Evolutionary conservation across 768 basidiomycete genomes (phyloP).

Genomic region (Amanita inopinata): DNA sequence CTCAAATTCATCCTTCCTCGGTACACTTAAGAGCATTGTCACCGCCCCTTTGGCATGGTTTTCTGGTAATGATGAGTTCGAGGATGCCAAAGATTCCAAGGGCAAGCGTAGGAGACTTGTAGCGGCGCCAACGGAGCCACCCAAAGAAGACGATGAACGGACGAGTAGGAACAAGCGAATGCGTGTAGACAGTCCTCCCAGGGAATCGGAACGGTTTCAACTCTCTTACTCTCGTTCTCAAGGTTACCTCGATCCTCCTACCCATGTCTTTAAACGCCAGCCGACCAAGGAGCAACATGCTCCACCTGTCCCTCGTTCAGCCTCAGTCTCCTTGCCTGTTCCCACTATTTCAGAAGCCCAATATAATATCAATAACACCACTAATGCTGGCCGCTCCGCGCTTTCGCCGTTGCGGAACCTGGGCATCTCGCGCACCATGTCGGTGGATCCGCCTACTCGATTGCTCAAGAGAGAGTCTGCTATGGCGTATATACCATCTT

Average conservation of each 20-base stretch:
- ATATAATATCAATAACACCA: neutral
- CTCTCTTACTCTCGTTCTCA: conserved; percentile 13
- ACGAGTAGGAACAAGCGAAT: conserved; percentile 38
- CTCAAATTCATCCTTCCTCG: conserved; percentile 49
- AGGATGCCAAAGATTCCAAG: conserved; percentile 35
- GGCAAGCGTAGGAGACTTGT: conserved; percentile 47
- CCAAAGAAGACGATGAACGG: conserved; percentile 21
- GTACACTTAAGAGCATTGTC: conserved; percentile 56
- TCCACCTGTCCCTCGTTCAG: conserved; percentile 16
- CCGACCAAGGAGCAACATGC: conserved; percentile 13
- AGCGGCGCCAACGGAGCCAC: conserved; percentile 13
- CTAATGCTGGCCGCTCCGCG: conserved; percentile 23
- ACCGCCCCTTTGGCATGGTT: conserved; percentile 56
- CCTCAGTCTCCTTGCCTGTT: conserved; percentile 17
- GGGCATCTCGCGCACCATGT: conserved; percentile 50
- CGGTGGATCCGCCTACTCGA: conserved; percentile 52
- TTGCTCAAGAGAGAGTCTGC: conserved; percentile 16
- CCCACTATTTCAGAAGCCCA: conserved; percentile 19
- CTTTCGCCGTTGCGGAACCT: conserved; percentile 34
- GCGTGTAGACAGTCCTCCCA: conserved; percentile 41
- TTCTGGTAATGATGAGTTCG: conserved; percentile 37
- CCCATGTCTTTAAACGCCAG: conserved; percentile 28
- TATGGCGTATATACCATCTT: conserved; percentile 9
- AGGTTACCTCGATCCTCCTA: conserved; percentile 48
- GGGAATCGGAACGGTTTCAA: conserved; percentile 19